Evolutionary conservation across 352 stramenopile species (phyloP).

Genomic region (Phytophthora uliginosa): DNA sequence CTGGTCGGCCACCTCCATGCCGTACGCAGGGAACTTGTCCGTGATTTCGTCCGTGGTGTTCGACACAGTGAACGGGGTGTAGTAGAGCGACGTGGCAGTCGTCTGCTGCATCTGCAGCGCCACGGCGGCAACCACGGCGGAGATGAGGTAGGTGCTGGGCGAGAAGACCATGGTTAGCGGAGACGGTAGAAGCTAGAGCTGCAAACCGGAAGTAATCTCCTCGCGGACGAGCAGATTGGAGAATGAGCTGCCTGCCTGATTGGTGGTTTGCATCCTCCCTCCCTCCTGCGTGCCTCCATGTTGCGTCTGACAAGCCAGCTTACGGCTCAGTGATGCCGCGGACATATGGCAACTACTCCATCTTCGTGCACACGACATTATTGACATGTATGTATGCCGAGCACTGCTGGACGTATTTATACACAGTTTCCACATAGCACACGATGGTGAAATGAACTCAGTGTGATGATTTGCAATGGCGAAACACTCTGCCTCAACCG

Average conservation of each 20-base stretch:
- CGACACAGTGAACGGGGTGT: constrained; percentile 15
- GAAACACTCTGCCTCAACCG: neutral
- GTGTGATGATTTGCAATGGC: constrained; percentile 10
- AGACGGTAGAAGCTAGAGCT: neutral
- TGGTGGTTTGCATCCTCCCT: too few relatives aligned
- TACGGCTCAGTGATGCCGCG: neutral
- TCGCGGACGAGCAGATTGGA: constrained; percentile 36
- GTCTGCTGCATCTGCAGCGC: constrained; percentile 34
- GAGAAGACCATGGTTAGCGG: constrained; percentile 37
- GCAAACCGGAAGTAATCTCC: constrained; percentile 33
- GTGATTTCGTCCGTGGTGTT: constrained; percentile 19
- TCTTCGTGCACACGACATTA: neutral
- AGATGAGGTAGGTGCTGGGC: constrained; percentile 35
- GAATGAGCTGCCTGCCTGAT: constrained; percentile 13
- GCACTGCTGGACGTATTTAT: neutral
- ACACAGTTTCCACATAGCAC: constrained; percentile 9
- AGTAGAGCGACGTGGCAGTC: constrained; percentile 28
- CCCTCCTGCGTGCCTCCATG: neutral
- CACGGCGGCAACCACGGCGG: constrained; percentile 27
- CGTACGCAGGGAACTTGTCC: constrained; percentile 16
- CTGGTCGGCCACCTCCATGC: constrained; percentile 19
- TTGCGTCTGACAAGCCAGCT: neutral
- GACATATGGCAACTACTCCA: neutral
- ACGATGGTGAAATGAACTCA: neutral
- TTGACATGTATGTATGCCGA: neutral